Evolutionary conservation across 805 yeast species (phyloP).

Genomic region (Lipomyces japonicus): DNA sequence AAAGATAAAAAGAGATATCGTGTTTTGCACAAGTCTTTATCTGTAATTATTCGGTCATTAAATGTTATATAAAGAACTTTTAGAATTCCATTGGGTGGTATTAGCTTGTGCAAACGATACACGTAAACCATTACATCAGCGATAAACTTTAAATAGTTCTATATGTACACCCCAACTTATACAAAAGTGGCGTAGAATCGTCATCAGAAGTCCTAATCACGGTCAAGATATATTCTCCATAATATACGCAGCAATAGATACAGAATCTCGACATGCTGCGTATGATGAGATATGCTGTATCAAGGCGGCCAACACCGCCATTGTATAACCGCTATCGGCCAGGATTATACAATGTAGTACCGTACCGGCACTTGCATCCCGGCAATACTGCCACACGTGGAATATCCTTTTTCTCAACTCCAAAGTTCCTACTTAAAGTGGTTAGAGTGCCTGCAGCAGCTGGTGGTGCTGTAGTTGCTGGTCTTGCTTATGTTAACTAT

Average conservation of each 20-base stretch:
- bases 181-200: too few species aligned
- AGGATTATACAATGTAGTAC: background rate
- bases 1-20: constrained; percentile 91
- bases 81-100: too few species aligned
- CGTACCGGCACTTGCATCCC: background rate
- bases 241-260: too few species aligned
- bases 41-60: constrained; percentile 42
- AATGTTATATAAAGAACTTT: background rate
- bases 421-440: constrained; percentile 25
- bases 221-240: too few species aligned
- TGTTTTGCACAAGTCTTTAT: constrained; percentile 92
- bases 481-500: constrained; percentile 87
- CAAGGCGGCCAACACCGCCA: background rate
- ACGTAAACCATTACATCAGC: too few species aligned
- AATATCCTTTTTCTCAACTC: constrained; percentile 22
- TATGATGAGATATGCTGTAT: constrained; percentile 2
- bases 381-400: constrained; percentile 3
- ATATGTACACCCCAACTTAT: too few species aligned
- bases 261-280: too few species aligned
- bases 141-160: too few species aligned
- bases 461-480: constrained; percentile 92
- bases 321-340: background rate
- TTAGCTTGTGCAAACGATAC: too few species aligned
- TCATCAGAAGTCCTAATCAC: too few species aligned
- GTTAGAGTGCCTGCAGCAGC: constrained; percentile 69